Evolutionary conservation across 306 rosid species (phyloP), one percentile per base, ranked within the genome.

Genomic region (Rosa rugosa): DNA sequence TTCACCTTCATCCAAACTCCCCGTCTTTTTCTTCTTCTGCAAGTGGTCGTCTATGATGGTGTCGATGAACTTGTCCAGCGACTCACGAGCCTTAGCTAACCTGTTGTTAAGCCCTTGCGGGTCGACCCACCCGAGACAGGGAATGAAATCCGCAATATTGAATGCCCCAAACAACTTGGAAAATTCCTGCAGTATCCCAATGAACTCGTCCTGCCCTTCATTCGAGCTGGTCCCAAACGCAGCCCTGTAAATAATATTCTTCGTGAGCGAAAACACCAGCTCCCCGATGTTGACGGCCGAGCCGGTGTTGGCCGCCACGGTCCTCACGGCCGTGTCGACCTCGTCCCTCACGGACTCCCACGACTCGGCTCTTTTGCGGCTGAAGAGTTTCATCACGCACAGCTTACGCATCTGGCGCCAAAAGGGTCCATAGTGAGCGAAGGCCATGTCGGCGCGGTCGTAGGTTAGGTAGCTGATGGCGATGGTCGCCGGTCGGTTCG

Each of bases 381-480:
- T 88, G 73, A 94, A 94, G 17, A 94, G 92, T 74, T 89, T 89
- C 91, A 92, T 87, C 54, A 94, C 98, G 45, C 98, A 94, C 1
- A 94, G 86, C 84, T 92, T 94, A 0, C 97, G 72, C 97, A 94
- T 94, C 84, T 94, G 98, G 2, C 97, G 84, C 98, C 98, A 94
- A 68, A 92, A 94, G 17, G 98, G 97, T 0, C 97, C 98, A 45
- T 94, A 92, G 89, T 92, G 89, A 20, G 98, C 96, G 5, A 94
- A 94, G 0, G 96, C 98, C 98, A 94, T 94, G 91, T 94, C 98
- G 0, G 97, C 97, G 0, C 93, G 93, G 80, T 88, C 88, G 62
- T 94, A 92, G 38, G 98, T 90, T 6, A 94, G 87, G 81, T 92
- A 94, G 75, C 83, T 86, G n/a, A 94, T 90, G 85, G 98, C 97